Evolutionary conservation across 345 rosid species (phyloP).

Genomic region (Triadica sebifera): DNA sequence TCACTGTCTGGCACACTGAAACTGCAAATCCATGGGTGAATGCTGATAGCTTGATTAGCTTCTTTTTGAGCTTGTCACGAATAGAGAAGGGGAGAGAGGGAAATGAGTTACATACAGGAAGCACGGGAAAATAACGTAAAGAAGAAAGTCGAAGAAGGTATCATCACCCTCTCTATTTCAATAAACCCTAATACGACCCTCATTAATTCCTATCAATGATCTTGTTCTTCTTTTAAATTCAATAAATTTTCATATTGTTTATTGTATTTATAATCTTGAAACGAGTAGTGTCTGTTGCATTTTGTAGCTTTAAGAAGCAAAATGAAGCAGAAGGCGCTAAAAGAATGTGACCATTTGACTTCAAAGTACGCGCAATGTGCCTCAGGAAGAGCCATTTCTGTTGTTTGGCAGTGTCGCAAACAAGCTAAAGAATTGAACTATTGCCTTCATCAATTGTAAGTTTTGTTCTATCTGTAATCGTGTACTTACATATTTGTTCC

Average conservation of each 20-base stretch:
- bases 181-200: conserved; percentile 20
- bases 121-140: conserved; percentile 97
- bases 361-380: conserved; percentile 86
- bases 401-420: conserved; percentile 79
- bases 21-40: not conserved
- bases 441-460: conserved; percentile 89
- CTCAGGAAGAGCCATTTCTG: conserved; percentile 69
- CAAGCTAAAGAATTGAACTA: conserved; percentile 78
- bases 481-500: not conserved
- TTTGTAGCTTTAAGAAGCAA: conserved; percentile 78
- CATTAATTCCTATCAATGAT: not conserved
- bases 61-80: not conserved
- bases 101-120: conserved; percentile 81
- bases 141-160: conserved; percentile 99
- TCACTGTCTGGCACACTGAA: not conserved
- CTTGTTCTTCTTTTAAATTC: not conserved
- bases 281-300: not conserved
- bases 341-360: conserved; percentile 71
- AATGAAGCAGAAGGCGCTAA: conserved; percentile 90
- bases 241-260: no score
- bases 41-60: not conserved
- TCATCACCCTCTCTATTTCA: not conserved
- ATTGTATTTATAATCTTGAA: not conserved
- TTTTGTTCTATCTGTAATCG: not conserved
- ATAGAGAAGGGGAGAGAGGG: not conserved